A percentile compares a stretch with the other conserved stretches of the same genome.
phyloP scores from a whole-genome alignment of 768 basidiomycete genomes.

The Daedaleopsis sinensis region DNA sequence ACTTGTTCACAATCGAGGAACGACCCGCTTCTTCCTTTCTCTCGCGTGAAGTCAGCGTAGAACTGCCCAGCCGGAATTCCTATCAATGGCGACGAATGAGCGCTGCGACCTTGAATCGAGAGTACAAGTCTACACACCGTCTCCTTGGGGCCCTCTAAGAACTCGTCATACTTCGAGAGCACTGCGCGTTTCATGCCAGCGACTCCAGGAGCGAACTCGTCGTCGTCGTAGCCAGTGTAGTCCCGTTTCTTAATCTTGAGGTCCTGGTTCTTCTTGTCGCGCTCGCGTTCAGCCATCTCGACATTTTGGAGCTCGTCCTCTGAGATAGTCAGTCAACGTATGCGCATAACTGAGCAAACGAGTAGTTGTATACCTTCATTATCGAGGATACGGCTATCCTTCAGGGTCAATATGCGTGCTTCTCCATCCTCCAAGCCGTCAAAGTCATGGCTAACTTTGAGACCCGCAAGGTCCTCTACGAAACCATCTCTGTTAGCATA shows the following conservation, averaged over 20 bases:
- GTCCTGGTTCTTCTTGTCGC: slow-evolving; percentile 75
- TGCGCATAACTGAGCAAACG: not conserved
- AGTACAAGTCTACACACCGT: slow-evolving; percentile 45
- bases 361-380: slow-evolving; percentile 73
- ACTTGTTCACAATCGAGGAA: slow-evolving; percentile 74
- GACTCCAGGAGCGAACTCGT: slow-evolving; percentile 79
- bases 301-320: slow-evolving; percentile 99
- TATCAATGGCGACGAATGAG: slow-evolving; percentile 35
- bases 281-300: slow-evolving; percentile 90
- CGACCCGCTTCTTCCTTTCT: slow-evolving; percentile 48
- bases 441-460: slow-evolving; percentile 96
- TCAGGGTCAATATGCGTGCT: slow-evolving; percentile 93
- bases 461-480: slow-evolving; percentile 84
- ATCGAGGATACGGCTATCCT: slow-evolving; percentile 94
- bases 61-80: slow-evolving; percentile 87
- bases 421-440: slow-evolving; percentile 92
- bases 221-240: slow-evolving; percentile 96
- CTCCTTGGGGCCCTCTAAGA: slow-evolving; percentile 74
- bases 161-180: slow-evolving; percentile 93
- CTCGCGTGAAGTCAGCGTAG: slow-evolving; percentile 43
- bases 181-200: slow-evolving; percentile 83
- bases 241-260: slow-evolving; percentile 86
- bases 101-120: not conserved
- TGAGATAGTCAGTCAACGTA: slow-evolving; percentile 31
- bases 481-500: not conserved